Base-by-base conservation (phyloP, 768 basidiomycete genomes). In the Stropharia rugosoannulata region DNA sequence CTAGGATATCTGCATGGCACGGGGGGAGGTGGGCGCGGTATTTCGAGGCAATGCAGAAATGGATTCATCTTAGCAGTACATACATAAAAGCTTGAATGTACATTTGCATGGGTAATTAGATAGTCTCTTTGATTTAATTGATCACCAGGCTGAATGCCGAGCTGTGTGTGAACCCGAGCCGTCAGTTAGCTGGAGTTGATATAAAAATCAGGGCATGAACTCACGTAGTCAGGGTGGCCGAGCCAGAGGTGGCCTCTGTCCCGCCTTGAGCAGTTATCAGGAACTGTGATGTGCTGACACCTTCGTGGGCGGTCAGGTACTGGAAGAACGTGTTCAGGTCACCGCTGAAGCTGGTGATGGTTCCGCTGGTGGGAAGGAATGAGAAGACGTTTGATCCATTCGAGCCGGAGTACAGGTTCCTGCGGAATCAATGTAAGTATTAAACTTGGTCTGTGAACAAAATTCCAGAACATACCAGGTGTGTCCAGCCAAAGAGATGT, bases 231-330 rank as follows among this genome's bases (percentile, higher is more conserved):
- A 87, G 68, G 0, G 73, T 78, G 9, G 80, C 84, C 27, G 73
- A 72, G n/a, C 85, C 85, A 10, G 74, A 75, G 0, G 82, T 86
- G 13, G 81, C 80, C 66, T 89, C 87, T 0, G 82, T 83, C 5
- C 87, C 87, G 6, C 76, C 85, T 62, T 88, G 85, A 1, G 78
- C 78, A 11, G 79, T 84, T 37, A 67, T 76, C 50, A 88, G 73
- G 69, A 77, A 88, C 61, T 88, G 79, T 2, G 81, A 79, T 12
- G 75, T 63, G 56, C 70, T 67, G 32, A 89, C 59, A 4, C 76
- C 73, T 35, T 78, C 70, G 44, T 74, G 69, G 8, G 76, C 50
- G 0, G 78, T 79, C 62, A 89, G 66, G 59, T 83, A 80, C 84
- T 87, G 47, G 18, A 55, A 7, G 54, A 55, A 55, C 15, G 54